Conservation (phyloP, 2,329 filamentous ascomycete species). For the Exserohilum rostratum region DNA sequence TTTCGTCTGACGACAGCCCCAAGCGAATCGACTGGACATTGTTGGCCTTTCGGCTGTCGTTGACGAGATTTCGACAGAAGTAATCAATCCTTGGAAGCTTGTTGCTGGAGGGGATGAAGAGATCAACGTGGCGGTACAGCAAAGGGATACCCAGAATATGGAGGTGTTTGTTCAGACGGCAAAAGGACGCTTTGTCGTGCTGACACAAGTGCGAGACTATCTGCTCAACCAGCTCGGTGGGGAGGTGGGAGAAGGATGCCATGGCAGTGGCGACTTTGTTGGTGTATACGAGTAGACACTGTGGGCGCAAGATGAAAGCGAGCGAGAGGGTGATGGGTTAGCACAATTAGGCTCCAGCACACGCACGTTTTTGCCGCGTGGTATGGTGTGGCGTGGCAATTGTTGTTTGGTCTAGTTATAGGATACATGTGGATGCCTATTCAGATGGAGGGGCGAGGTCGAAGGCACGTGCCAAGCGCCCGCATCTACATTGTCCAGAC, state of each 20-base stretch:
- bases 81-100: conserved; percentile 32
- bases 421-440: conserved; percentile 4
- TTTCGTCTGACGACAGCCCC: conserved; percentile 21
- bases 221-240: conserved; percentile 33
- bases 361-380: background rate
- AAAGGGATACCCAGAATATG: conserved; percentile 21
- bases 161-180: conserved; percentile 19
- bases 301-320: background rate
- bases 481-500: background rate
- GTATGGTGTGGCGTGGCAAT: too few species aligned
- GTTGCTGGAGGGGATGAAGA: conserved; percentile 22
- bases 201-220: conserved; percentile 27
- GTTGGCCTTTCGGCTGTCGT: conserved; percentile 19
- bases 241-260: conserved; percentile 27
- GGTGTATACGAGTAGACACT: background rate
- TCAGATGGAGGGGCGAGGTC: background rate
- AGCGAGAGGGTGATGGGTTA: background rate
- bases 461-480: conserved; percentile 2
- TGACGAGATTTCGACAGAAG: conserved; percentile 32
- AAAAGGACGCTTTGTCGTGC: conserved; percentile 22
- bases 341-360: background rate
- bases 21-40: conserved; percentile 30
- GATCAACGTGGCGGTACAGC: conserved; percentile 34
- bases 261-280: conserved; percentile 10
- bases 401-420: background rate